These are phyloP conservation scores for Fusarium heterosporum DNA, from an alignment of 2,329 filamentous ascomycete genomes.

Conservation along the genomic window DNA sequence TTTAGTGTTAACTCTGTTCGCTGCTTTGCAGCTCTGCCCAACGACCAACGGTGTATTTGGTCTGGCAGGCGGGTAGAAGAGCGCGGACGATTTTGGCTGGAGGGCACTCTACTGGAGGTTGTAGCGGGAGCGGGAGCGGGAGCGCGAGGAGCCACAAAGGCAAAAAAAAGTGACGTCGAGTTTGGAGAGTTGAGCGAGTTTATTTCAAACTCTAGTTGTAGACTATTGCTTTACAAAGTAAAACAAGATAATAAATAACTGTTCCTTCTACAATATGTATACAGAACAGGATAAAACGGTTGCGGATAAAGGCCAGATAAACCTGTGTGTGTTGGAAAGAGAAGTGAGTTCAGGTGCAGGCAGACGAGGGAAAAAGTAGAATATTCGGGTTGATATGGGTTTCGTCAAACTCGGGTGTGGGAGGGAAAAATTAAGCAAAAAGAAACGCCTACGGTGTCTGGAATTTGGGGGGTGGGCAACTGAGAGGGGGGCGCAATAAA, in stretches of 20 bases:
- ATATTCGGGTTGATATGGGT: constrained; percentile 47
- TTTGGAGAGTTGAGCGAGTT: constrained; percentile 15
- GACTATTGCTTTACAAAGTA: constrained; percentile 26
- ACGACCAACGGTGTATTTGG: constrained; percentile 43
- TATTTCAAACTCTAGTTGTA: constrained; percentile 17
- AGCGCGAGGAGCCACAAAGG: constrained; percentile 43
- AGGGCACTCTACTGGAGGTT: constrained; percentile 36
- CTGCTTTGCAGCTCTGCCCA: constrained; percentile 49
- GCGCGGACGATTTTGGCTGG: constrained; percentile 40
- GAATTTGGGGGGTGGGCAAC: constrained; percentile 38
- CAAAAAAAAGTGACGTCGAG: constrained; percentile 38
- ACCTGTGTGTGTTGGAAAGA: constrained; percentile 44
- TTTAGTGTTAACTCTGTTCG: constrained; percentile 34
- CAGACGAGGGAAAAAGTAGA: constrained; percentile 43
- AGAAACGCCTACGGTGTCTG: constrained; percentile 36
- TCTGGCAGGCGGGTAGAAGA: constrained; percentile 45
- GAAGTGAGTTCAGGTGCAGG: constrained; percentile 40
- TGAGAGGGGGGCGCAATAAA: constrained; percentile 31
- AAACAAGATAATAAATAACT: constrained; percentile 12
- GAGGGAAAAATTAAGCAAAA: constrained; percentile 44
- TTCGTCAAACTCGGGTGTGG: constrained; percentile 49
- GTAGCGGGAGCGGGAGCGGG: constrained; percentile 43
- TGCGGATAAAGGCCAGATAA: constrained; percentile 31
- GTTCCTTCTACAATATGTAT: constrained; percentile 7
- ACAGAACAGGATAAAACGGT: constrained; percentile 16